phyloP scores from a whole-genome alignment of 208 protist species.

The Herpetomonas tarakana region DNA sequence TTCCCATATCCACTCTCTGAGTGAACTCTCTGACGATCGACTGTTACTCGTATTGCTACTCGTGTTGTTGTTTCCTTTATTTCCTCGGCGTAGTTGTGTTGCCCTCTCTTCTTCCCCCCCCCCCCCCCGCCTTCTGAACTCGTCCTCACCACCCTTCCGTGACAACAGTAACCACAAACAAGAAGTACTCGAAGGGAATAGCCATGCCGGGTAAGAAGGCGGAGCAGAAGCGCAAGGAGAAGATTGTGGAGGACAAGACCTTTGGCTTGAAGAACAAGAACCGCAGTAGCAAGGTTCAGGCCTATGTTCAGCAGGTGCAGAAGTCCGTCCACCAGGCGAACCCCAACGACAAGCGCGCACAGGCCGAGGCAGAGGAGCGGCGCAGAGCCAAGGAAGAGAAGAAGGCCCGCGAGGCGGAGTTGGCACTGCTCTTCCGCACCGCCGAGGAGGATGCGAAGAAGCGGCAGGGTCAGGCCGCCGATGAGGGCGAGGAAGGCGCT shows the following conservation, averaged over 20 bases:
- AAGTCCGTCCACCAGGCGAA: constrained; percentile 61
- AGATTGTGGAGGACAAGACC: constrained; percentile 91
- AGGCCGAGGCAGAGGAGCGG: constrained; percentile 63
- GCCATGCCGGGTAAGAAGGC: constrained; percentile 67
- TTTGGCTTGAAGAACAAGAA: constrained; percentile 95
- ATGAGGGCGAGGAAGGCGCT: constrained; percentile 19
- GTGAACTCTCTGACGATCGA: too few relatives aligned
- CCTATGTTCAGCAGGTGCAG: constrained; percentile 71
- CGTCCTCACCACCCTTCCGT: too few relatives aligned
- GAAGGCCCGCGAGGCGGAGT: constrained; percentile 73
- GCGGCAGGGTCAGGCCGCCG: background rate
- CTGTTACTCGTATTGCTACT: too few relatives aligned
- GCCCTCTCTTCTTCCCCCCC: too few relatives aligned
- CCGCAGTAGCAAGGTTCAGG: constrained; percentile 87
- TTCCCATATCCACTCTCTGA: too few relatives aligned
- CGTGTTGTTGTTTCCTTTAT: too few relatives aligned
- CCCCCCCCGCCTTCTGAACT: too few relatives aligned
- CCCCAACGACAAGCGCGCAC: constrained; percentile 65
- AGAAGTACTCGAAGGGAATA: too few relatives aligned
- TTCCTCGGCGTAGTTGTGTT: too few relatives aligned
- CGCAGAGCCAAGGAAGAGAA: constrained; percentile 71
- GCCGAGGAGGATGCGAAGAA: constrained; percentile 36
- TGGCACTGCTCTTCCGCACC: constrained; percentile 79
- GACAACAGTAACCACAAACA: too few relatives aligned
- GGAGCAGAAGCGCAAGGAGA: constrained; percentile 85